These are phyloP conservation scores for Leishmania tarentolae DNA, from an alignment of 208 protist species.

Conservation along the genomic window DNA sequence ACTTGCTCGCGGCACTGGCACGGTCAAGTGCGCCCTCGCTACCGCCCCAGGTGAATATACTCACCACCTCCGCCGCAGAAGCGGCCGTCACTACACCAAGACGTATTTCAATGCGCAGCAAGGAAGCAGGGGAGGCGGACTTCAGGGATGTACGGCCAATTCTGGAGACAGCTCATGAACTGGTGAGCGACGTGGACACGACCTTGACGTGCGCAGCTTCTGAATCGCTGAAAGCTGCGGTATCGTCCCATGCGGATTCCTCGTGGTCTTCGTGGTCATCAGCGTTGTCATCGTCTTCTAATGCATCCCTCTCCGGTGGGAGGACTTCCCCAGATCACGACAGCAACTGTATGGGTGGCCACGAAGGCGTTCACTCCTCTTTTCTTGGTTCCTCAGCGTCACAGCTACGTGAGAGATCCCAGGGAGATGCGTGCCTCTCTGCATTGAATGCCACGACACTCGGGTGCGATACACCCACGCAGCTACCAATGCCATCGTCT, in stretches of 20 bases:
- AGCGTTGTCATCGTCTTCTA: constrained; percentile 2
- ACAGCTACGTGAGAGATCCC: not conserved
- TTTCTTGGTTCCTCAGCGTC: not conserved
- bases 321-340: not conserved
- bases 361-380: not conserved
- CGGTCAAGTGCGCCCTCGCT: not conserved
- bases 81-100: not conserved
- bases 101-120: not conserved
- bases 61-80: not conserved
- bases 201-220: not conserved
- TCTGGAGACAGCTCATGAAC: not conserved
- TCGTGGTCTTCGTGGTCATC: constrained; percentile 31
- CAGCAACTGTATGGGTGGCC: not conserved
- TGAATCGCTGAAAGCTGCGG: not conserved
- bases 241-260: not conserved
- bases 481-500: not conserved
- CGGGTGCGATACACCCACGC: not conserved
- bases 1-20: constrained; percentile 7
- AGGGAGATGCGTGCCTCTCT: not conserved
- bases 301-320: not conserved
- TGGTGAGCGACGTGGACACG: not conserved
- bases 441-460: not conserved
- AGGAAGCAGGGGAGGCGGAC: not conserved
- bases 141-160: not conserved
- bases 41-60: not conserved